These are phyloP conservation scores for Scheffersomyces ergatensis DNA, from an alignment of 805 yeast genomes.

Conservation along the genomic window DNA sequence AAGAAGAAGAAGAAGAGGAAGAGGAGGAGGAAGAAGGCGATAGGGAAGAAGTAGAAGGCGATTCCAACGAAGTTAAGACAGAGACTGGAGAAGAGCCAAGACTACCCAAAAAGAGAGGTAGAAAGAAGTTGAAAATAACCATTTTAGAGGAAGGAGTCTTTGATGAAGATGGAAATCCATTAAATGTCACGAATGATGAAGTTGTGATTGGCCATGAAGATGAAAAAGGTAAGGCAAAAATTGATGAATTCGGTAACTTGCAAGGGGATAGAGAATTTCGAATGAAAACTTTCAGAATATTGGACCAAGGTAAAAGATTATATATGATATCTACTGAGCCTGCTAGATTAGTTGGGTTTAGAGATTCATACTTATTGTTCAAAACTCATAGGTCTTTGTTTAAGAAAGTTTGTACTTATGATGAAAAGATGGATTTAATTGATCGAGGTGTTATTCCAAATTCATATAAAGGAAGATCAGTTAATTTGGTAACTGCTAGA, in stretches of 20 bases:
- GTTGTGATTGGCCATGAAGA: slow-evolving; percentile 69
- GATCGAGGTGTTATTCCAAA: slow-evolving; percentile 80
- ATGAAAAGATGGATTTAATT: slow-evolving; percentile 80
- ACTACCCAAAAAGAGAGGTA: slow-evolving; percentile 41
- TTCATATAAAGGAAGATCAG: slow-evolving; percentile 86
- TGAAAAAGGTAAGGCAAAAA: slow-evolving; percentile 72
- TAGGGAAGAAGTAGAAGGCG: slow-evolving; percentile 14
- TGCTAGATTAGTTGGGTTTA: slow-evolving; percentile 89
- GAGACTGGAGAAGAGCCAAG: slow-evolving; percentile 7
- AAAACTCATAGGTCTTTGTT: slow-evolving; percentile 78
- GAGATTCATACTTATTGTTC: slow-evolving; percentile 86
- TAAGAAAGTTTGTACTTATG: slow-evolving; percentile 70
- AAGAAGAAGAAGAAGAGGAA: slow-evolving; percentile 18
- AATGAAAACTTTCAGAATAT: slow-evolving; percentile 63
- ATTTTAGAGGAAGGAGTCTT: slow-evolving; percentile 40
- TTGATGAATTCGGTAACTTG: slow-evolving; percentile 64
- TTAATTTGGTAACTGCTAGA: slow-evolving; percentile 87
- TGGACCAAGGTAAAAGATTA: slow-evolving; percentile 64
- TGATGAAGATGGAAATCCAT: slow-evolving; percentile 69
- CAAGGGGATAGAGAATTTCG: slow-evolving; percentile 73
- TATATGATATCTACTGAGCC: slow-evolving; percentile 96
- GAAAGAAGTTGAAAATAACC: slow-evolving; percentile 39
- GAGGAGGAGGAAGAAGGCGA: slow-evolving; percentile 9
- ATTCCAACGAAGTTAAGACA: slow-evolving; percentile 3
- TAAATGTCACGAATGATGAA: slow-evolving; percentile 71